A percentile compares a stretch with the other conserved stretches of the same genome.
Conservation (phyloP, 2,329 filamentous ascomycete species). For the Xylaria sp. region DNA sequence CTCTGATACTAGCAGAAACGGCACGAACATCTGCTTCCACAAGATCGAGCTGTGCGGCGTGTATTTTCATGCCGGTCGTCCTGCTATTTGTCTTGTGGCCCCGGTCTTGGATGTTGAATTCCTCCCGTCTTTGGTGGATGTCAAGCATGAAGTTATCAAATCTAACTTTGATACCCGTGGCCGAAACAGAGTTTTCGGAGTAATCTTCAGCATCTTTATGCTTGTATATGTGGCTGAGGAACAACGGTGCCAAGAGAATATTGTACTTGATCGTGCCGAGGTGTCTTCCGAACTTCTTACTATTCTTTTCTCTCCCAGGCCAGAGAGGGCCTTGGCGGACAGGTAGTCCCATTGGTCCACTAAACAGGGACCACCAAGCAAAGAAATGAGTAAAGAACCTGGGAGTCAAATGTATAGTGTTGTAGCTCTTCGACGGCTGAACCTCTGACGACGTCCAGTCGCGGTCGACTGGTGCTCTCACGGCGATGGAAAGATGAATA, state of each 20-base stretch:
- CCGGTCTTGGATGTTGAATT: constrained; percentile 81
- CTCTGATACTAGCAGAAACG: constrained; percentile 85
- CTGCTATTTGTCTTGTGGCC: constrained; percentile 75
- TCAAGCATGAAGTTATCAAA: constrained; percentile 98
- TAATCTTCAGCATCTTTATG: constrained; percentile 94
- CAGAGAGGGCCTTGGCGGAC: constrained; percentile 90
- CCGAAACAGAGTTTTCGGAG: constrained; percentile 74
- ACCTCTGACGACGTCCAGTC: constrained; percentile 80
- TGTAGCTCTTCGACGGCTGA: constrained; percentile 86
- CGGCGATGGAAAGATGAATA: constrained; percentile 91
- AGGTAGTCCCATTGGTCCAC: constrained; percentile 90
- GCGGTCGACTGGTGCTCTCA: constrained; percentile 82
- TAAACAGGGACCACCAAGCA: constrained; percentile 96
- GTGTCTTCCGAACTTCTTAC: constrained; percentile 97
- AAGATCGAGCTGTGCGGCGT: constrained; percentile 90
- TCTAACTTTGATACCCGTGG: constrained; percentile 93
- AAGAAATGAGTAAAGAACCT: constrained; percentile 99
- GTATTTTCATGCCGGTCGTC: constrained; percentile 93
- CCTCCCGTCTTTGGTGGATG: constrained; percentile 89
- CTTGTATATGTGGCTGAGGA: constrained; percentile 96
- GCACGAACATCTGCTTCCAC: constrained; percentile 90
- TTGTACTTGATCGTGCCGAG: constrained; percentile 99
- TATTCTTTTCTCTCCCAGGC: constrained; percentile 91
- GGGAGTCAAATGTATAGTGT: constrained; percentile 91
- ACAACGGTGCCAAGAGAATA: constrained; percentile 85